Base-by-base conservation (phyloP, 2,329 filamentous ascomycete species). In the Phialophora verrucosa region DNA sequence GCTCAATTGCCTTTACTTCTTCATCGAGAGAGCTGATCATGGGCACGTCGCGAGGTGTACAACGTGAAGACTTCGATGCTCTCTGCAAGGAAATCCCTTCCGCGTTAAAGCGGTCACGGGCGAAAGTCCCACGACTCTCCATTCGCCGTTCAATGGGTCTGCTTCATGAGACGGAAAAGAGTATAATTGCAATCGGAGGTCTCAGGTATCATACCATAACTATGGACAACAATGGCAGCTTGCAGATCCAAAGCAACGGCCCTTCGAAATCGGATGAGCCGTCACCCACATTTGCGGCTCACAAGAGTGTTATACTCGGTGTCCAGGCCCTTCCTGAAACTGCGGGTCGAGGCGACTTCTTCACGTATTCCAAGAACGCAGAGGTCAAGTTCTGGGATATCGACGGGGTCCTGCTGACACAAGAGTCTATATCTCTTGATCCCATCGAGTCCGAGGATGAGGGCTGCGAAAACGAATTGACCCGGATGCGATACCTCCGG, bases 291-390 rank as follows among this genome's bases (percentile, higher is more conserved):
- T 77, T 88, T 59, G 81, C 84, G 3, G 86, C 85, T 17, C 87
- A 89, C 73, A 80, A 82, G 54, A 84, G 85, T 67, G 79, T 85
- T 25, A 84, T 89, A 4, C 78, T 93, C 50, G 95, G 95, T 14
- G 88, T 97, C 0, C 85, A 88, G 60, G 78, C 88, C 0, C 79
- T 97, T 4, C 77, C 83, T 2, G 81, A 81, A 25, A 83, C 87
- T 0, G 91, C 91, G 65, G 76, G 81, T 4, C 79, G 87, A 27
- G 83, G 92, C 0, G 85, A 89, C 8, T 97, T 98, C 74, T 89
- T 93, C 70, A 97, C 93, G 0, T 99, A 93, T 91, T 93, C 94
- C 1, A 87, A 86, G 25, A 88, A 89, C 59, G 95, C 95, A 4
- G 88, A 86, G 17, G 85, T 98, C 59, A 86, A 91, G 27, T 90